Conservation (phyloP, 371 early-diverging fungal genomes). For the Caulochytrium protostelioides region DNA sequence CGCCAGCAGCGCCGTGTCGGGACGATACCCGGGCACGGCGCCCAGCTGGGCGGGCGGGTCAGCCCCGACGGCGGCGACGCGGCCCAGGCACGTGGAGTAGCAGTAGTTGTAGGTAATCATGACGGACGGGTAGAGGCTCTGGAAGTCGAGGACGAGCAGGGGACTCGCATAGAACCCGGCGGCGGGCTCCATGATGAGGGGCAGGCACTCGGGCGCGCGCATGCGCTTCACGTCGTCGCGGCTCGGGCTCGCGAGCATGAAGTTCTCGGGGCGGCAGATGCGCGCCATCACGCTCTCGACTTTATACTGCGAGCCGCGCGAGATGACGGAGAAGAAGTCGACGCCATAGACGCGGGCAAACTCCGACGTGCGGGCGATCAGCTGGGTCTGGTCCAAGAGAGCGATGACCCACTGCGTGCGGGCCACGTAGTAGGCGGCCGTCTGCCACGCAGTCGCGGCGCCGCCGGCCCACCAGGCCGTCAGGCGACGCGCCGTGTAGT, state of each 20-base stretch:
- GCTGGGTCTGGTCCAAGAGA: constrained; percentile 44
- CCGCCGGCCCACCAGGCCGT: constrained; percentile 40
- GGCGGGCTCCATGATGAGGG: constrained; percentile 69
- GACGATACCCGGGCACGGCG: background rate
- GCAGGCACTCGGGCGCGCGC: constrained; percentile 55
- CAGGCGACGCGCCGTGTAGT: constrained; percentile 26
- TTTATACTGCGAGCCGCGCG: constrained; percentile 70
- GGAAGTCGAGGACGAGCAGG: constrained; percentile 69
- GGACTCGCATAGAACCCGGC: constrained; percentile 60
- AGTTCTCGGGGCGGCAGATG: constrained; percentile 53
- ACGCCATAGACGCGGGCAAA: constrained; percentile 72
- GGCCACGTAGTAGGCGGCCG: constrained; percentile 40
- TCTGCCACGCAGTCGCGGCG: constrained; percentile 30
- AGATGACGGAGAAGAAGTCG: constrained; percentile 59
- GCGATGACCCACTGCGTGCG: constrained; percentile 40
- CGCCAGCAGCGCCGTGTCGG: too few relatives aligned
- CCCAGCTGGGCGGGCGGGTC: constrained; percentile 2
- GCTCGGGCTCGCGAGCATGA: constrained; percentile 16
- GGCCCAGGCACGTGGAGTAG: constrained; percentile 65
- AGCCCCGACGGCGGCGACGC: constrained; percentile 24
- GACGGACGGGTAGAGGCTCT: constrained; percentile 73
- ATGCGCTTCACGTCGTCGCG: constrained; percentile 37
- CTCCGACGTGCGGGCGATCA: constrained; percentile 48
- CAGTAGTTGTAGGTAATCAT: constrained; percentile 89
- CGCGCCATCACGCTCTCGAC: constrained; percentile 73